A percentile compares a stretch with the other conserved stretches of the same genome.
phyloP scores from a whole-genome alignment of 1,139 yeast species.

The Geotrichum klebahnii region DNA sequence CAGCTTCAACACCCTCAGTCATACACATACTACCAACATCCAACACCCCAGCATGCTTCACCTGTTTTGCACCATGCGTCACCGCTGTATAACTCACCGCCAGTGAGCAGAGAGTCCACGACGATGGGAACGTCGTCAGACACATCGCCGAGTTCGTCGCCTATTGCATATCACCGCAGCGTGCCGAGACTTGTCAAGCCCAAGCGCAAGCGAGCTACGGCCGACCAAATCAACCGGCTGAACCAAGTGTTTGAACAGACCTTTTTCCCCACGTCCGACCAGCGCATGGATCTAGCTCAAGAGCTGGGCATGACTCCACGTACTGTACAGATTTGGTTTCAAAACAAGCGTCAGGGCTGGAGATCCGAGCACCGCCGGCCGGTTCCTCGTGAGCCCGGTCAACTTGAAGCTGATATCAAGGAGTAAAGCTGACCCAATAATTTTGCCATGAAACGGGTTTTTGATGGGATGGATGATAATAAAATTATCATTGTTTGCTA shows the following conservation, averaged over 20 bases:
- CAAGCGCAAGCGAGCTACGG: slow-evolving; percentile 40
- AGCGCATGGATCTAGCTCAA: slow-evolving; percentile 36
- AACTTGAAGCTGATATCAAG: no score
- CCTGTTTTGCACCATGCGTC: background rate
- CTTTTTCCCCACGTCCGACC: slow-evolving; percentile 40
- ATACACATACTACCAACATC: slow-evolving; percentile 5
- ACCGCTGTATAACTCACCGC: no score
- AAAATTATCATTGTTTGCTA: background rate
- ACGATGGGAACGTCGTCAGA: background rate
- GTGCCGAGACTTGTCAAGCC: slow-evolving; percentile 32
- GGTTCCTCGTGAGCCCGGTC: slow-evolving; percentile 32
- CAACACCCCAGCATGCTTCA: background rate
- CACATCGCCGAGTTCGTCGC: background rate
- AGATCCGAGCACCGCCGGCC: slow-evolving; percentile 35
- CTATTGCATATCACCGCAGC: slow-evolving; percentile 1
- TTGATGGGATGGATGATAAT: background rate
- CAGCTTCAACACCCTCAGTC: no score
- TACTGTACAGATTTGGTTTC: slow-evolving; percentile 43
- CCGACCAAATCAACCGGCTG: slow-evolving; percentile 36
- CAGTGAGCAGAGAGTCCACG: no score
- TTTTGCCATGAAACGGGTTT: no score
- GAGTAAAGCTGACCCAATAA: no score
- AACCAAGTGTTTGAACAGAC: slow-evolving; percentile 39
- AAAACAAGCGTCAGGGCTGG: slow-evolving; percentile 41
- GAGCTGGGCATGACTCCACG: slow-evolving; percentile 43